Percentiles rank a stretch among this genome's conserved stretches.
Evolutionary conservation across 106 monocot genomes (phyloP).

Genomic region (Platanthera zijinensis): DNA sequence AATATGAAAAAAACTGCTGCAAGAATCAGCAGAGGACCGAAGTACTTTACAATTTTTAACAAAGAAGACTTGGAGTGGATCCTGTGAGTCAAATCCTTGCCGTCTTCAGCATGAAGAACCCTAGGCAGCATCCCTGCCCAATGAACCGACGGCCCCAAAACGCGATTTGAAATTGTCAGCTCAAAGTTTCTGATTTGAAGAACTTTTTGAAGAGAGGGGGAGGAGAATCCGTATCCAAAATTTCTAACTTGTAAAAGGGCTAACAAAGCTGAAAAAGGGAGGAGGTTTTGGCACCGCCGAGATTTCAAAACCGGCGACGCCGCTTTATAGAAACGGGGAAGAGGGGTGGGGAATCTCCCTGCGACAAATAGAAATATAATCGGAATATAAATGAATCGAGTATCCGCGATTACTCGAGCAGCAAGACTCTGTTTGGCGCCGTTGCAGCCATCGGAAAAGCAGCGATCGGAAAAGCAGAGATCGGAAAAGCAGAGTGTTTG

Average conservation of each 20-base stretch:
- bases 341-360: not conserved
- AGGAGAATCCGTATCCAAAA: not conserved
- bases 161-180: not conserved
- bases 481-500: too few relatives aligned
- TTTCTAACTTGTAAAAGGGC: not conserved
- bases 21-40: not conserved
- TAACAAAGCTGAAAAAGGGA: not conserved
- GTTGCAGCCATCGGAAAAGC: too few relatives aligned
- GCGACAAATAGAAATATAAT: not conserved
- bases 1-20: not conserved
- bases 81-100: constrained; percentile 2
- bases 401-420: constrained; percentile 2
- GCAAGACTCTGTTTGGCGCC: not conserved
- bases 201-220: not conserved
- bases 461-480: too few relatives aligned
- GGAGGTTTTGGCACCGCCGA: not conserved
- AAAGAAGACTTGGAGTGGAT: not conserved
- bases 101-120: not conserved
- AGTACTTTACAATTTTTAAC: not conserved
- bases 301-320: not conserved
- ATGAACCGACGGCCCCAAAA: not conserved
- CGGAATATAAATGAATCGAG: not conserved
- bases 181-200: not conserved
- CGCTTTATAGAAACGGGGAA: not conserved
- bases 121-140: constrained; percentile 1